Evolutionary conservation across 2,329 filamentous ascomycete genomes (phyloP).

Genomic region (Alternaria triticina): DNA sequence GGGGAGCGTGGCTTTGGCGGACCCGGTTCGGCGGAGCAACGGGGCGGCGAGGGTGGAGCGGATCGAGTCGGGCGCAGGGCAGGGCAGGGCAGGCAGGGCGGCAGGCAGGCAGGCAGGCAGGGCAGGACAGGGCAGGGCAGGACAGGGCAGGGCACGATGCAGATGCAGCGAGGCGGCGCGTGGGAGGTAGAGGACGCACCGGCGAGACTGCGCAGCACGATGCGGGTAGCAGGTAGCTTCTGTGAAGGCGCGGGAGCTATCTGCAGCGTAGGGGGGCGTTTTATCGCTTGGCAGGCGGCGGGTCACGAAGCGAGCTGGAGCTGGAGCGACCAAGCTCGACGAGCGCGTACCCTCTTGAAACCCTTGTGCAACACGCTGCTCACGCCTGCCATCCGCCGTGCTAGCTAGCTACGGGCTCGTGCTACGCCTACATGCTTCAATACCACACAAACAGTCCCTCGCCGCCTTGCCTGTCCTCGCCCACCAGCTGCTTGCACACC

Average conservation of each 20-base stretch:
- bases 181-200: slow-evolving; percentile 19
- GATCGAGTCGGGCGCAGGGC: slow-evolving; percentile 8
- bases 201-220: slow-evolving; percentile 20
- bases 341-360: slow-evolving; percentile 38
- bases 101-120: not conserved
- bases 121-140: not conserved
- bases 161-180: slow-evolving; percentile 10
- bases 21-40: slow-evolving; percentile 33
- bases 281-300: slow-evolving; percentile 45
- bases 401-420: slow-evolving; percentile 6
- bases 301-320: slow-evolving; percentile 40
- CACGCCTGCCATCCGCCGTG: slow-evolving; percentile 25
- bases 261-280: slow-evolving; percentile 44
- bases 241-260: slow-evolving; percentile 32
- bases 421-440: slow-evolving; percentile 17
- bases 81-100: not conserved
- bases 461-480: slow-evolving; percentile 34
- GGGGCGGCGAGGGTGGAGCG: slow-evolving; percentile 19
- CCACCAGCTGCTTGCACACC: slow-evolving; percentile 70
- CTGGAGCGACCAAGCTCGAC: slow-evolving; percentile 14
- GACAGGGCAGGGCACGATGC: slow-evolving; percentile 2
- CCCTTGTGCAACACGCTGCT: slow-evolving; percentile 33
- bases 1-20: slow-evolving; percentile 30
- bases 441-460: slow-evolving; percentile 43
- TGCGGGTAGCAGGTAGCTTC: slow-evolving; percentile 30